These are phyloP conservation scores for Tuber umbilicatum DNA, from an alignment of 495 filamentous ascomycete species.

Conservation along the genomic window DNA sequence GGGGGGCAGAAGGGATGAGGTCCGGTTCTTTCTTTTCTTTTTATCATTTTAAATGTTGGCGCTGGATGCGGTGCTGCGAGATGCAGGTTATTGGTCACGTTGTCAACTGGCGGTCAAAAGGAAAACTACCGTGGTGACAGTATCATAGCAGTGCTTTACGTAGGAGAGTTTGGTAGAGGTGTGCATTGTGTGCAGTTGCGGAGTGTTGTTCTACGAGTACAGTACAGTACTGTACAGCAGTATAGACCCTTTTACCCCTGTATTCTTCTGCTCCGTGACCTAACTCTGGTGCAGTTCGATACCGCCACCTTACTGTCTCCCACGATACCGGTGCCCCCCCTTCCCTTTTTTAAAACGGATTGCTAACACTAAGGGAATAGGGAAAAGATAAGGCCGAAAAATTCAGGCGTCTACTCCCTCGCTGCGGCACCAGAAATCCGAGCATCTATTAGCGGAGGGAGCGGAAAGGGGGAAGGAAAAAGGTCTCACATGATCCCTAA, in stretches of 20 bases:
- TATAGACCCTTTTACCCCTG: not conserved
- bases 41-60: not conserved
- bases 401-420: not conserved
- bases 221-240: too few relatives aligned
- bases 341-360: not conserved
- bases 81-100: conserved; percentile 2
- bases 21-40: not conserved
- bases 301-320: not conserved
- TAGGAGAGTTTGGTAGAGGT: not conserved
- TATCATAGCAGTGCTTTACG: not conserved
- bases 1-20: not conserved
- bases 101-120: conserved; percentile 3
- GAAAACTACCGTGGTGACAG: conserved; percentile 3
- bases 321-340: not conserved
- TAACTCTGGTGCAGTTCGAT: not conserved
- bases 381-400: conserved; percentile 1
- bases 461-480: not conserved
- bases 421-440: not conserved
- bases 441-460: not conserved
- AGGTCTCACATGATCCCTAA: not conserved
- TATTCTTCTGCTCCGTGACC: not conserved
- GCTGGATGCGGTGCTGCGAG: conserved; percentile 4
- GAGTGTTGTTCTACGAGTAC: too few relatives aligned
- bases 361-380: not conserved
- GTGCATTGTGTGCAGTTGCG: not conserved